phyloP scores from a whole-genome alignment of 768 basidiomycete genomes.

The Lentinula sp. region DNA sequence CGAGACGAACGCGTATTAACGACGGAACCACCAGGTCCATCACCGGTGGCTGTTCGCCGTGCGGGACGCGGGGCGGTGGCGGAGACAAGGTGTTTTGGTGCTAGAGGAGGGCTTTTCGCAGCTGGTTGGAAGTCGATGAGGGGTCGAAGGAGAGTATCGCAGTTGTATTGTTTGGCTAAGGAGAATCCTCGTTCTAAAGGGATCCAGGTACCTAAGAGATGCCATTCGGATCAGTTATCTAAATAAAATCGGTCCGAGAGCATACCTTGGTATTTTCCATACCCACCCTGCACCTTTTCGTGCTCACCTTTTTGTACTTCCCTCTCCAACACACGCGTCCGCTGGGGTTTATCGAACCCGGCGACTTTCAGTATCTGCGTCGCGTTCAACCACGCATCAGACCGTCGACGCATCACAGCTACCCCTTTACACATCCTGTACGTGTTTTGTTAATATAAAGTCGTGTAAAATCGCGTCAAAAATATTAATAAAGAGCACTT shows the following conservation, averaged over 20 bases:
- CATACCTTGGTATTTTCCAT: slow-evolving; percentile 97
- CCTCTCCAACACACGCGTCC: slow-evolving; percentile 94
- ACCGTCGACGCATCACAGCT: slow-evolving; percentile 94
- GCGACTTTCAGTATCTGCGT: slow-evolving; percentile 99
- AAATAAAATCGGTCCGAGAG: slow-evolving; percentile 14
- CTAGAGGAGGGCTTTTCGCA: slow-evolving; percentile 86
- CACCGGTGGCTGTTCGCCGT: slow-evolving; percentile 35
- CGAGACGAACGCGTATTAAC: slow-evolving; percentile 59
- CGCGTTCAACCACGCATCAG: slow-evolving; percentile 98
- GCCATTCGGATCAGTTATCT: slow-evolving; percentile 2
- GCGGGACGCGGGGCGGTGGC: slow-evolving; percentile 47
- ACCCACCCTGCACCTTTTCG: slow-evolving; percentile 98
- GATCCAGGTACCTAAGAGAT: slow-evolving; percentile 86
- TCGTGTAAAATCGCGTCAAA: slow-evolving; percentile 29
- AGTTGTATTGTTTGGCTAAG: slow-evolving; percentile 90
- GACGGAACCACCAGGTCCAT: slow-evolving; percentile 27
- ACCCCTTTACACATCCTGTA: slow-evolving; percentile 90
- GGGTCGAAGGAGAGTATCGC: slow-evolving; percentile 79
- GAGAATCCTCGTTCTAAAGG: slow-evolving; percentile 85
- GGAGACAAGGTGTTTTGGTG: slow-evolving; percentile 92
- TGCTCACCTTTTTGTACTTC: slow-evolving; percentile 99
- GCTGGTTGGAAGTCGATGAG: slow-evolving; percentile 93
- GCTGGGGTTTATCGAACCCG: slow-evolving; percentile 97
- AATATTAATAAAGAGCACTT: slow-evolving; percentile 23
- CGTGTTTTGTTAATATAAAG: slow-evolving; percentile 31